These are phyloP conservation scores for Nicotiana noctiflora DNA, from an alignment of 257 asterid genomes.

Conservation along the genomic window DNA sequence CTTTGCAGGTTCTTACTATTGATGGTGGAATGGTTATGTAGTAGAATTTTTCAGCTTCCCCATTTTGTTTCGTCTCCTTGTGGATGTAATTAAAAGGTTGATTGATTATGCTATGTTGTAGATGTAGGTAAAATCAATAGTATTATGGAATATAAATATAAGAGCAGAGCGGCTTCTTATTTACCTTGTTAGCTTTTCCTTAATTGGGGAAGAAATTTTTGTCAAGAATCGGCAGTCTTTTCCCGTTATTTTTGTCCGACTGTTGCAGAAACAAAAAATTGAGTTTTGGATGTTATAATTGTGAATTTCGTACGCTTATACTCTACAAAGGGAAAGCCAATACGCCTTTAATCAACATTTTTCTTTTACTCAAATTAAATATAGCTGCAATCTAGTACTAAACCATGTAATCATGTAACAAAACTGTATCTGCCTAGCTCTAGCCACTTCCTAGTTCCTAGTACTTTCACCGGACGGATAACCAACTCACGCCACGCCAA, in stretches of 20 bases:
- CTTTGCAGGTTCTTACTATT: constrained; percentile 62
- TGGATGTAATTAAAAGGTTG: no score
- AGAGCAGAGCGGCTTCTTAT: no score
- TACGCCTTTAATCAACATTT: neutral
- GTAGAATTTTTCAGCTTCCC: constrained; percentile 24
- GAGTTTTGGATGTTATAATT: neutral
- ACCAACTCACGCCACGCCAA: neutral
- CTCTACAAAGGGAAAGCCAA: neutral
- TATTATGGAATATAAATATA: no score
- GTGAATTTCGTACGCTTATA: neutral
- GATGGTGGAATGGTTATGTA: constrained; percentile 84
- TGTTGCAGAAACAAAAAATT: no score
- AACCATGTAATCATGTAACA: neutral
- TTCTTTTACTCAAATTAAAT: neutral
- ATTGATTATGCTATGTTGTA: neutral
- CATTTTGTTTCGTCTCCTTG: neutral
- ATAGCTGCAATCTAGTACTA: neutral
- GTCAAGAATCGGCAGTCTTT: neutral
- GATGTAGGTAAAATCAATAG: neutral
- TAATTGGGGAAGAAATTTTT: neutral
- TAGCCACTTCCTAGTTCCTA: constrained; percentile 26
- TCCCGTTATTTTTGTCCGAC: no score
- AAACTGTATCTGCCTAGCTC: constrained; percentile 18
- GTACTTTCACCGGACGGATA: constrained; percentile 31
- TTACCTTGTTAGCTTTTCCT: neutral